Conservation (phyloP, 1,139 yeast species). For the Taphrina flavorubra region DNA sequence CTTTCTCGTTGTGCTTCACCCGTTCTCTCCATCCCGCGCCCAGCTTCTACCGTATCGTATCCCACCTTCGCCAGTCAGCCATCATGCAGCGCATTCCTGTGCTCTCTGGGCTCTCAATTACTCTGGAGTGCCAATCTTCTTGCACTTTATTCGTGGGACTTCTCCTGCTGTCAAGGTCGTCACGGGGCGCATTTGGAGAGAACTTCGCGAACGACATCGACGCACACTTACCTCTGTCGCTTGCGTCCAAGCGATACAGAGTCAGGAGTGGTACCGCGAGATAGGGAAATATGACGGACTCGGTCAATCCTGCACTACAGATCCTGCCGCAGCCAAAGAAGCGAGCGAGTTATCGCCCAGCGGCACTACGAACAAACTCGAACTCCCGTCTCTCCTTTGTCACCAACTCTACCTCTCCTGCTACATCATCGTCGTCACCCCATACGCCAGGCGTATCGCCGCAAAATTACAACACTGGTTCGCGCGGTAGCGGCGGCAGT, state of each 20-base stretch:
- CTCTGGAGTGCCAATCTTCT: too few relatives aligned
- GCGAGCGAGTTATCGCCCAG: constrained; percentile 81
- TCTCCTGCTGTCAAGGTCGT: too few relatives aligned
- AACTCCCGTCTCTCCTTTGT: constrained; percentile 43
- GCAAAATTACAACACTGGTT: too few relatives aligned
- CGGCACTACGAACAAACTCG: constrained; percentile 65
- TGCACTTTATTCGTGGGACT: too few relatives aligned
- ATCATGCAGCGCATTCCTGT: too few relatives aligned
- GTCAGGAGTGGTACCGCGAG: not conserved
- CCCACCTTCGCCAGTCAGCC: not conserved
- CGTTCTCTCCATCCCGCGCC: not conserved
- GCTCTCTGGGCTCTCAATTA: too few relatives aligned
- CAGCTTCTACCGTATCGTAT: too few relatives aligned
- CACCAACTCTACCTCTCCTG: not conserved
- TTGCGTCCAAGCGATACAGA: too few relatives aligned
- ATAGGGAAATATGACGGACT: constrained; percentile 20
- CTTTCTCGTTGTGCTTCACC: not conserved
- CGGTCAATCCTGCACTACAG: constrained; percentile 23
- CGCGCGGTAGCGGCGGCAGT: not conserved
- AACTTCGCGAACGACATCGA: too few relatives aligned
- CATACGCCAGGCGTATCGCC: not conserved
- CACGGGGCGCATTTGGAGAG: too few relatives aligned
- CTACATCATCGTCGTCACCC: not conserved
- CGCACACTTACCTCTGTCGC: too few relatives aligned
- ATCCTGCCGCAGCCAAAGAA: constrained; percentile 62